Evolutionary conservation across 768 basidiomycete species (phyloP).

Genomic region (Suillus brevipes): DNA sequence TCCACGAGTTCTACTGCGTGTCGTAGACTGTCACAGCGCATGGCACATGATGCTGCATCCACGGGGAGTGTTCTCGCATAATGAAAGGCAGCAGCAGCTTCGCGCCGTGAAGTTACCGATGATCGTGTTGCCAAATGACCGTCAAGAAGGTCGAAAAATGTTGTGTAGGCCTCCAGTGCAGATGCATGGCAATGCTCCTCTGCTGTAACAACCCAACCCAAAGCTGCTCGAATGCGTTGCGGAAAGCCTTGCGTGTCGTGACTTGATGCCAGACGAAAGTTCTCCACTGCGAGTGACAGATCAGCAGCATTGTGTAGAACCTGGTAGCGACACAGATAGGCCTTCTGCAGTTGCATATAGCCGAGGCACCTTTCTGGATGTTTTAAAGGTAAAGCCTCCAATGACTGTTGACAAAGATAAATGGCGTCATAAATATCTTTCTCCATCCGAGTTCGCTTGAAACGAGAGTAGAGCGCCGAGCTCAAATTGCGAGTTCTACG

Average conservation of each 20-base stretch:
- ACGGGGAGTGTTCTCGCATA: background rate
- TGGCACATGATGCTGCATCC: conserved; percentile 16
- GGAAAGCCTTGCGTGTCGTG: too few species aligned
- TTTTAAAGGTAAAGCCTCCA: background rate
- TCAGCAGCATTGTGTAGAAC: too few species aligned
- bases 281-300: too few species aligned
- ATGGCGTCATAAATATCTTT: conserved; percentile 28
- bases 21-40: conserved; percentile 7
- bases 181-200: too few species aligned
- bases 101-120: background rate
- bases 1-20: conserved; percentile 29
- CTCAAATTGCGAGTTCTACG: conserved; percentile 10
- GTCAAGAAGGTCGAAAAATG: background rate
- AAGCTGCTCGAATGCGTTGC: too few species aligned
- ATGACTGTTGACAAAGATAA: conserved; percentile 6
- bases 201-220: too few species aligned
- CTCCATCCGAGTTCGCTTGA: background rate
- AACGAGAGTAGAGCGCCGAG: conserved; percentile 19
- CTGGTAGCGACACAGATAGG: conserved; percentile 26
- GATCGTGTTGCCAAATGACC: background rate
- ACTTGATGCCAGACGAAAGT: too few species aligned
- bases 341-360: background rate
- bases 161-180: too few species aligned
- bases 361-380: background rate
- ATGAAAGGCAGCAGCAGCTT: background rate